phyloP scores from a whole-genome alignment of 2,329 filamentous ascomycete species.

The Aspergillus latus region DNA sequence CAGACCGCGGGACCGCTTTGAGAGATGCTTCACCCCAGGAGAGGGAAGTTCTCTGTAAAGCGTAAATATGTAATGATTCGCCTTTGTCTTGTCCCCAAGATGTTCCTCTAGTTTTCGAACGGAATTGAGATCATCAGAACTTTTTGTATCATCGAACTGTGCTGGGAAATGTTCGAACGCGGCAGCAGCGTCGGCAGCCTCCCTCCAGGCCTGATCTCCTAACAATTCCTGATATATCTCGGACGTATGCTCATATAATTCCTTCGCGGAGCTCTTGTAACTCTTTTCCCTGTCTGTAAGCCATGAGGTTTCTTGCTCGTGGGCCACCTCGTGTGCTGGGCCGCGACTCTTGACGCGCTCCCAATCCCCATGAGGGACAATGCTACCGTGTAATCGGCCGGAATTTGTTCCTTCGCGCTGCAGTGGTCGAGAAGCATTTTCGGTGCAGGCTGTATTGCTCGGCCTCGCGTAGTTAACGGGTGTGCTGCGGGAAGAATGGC shows the following conservation, averaged over 20 bases:
- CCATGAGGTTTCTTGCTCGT: background rate
- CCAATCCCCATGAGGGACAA: background rate
- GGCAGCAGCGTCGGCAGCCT: constrained; percentile 41
- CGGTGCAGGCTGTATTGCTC: background rate
- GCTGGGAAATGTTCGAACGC: constrained; percentile 32
- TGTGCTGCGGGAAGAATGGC: constrained; percentile 1
- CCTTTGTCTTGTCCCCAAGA: constrained; percentile 45
- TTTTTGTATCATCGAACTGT: constrained; percentile 22
- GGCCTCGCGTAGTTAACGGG: constrained; percentile 4
- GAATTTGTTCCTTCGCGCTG: background rate
- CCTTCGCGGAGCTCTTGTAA: constrained; percentile 15
- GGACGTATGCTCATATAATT: constrained; percentile 23
- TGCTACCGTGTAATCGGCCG: background rate
- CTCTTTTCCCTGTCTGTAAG: constrained; percentile 7
- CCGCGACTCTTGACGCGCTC: background rate
- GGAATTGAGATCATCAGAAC: constrained; percentile 36
- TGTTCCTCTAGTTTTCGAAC: constrained; percentile 43
- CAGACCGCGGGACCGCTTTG: constrained; percentile 55
- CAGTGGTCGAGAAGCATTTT: background rate
- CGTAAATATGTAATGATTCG: constrained; percentile 52
- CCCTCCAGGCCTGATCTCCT: constrained; percentile 26
- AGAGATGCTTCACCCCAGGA: constrained; percentile 55
- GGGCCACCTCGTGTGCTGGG: background rate
- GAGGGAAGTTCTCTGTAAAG: constrained; percentile 54
- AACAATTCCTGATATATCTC: constrained; percentile 27